phyloP scores from a whole-genome alignment of 768 basidiomycete species.

The Mycena floridula region DNA sequence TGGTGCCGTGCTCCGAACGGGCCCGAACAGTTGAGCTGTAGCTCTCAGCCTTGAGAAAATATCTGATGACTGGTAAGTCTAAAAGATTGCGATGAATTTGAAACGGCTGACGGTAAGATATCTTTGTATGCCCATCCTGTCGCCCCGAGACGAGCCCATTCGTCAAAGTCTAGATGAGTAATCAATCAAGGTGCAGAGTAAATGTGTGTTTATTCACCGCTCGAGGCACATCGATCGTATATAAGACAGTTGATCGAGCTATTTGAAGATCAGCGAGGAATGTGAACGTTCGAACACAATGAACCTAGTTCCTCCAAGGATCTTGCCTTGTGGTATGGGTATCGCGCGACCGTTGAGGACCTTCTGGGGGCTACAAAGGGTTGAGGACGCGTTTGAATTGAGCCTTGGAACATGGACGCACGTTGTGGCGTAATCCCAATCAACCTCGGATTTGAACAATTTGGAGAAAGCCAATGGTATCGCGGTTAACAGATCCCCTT shows the following conservation, averaged over 20 bases:
- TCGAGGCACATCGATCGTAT: slow-evolving; percentile 12
- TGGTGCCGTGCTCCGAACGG: not conserved
- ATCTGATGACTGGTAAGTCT: not conserved
- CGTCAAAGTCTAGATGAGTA: slow-evolving; percentile 10
- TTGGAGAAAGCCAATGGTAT: slow-evolving; percentile 11
- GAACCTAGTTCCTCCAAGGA: slow-evolving; percentile 9
- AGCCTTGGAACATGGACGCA: not conserved
- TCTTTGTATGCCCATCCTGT: slow-evolving; percentile 11
- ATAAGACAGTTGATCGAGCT: slow-evolving; percentile 13
- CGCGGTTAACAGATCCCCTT: slow-evolving; percentile 6
- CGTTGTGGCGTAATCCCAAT: slow-evolving; percentile 13
- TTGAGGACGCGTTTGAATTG: not conserved
- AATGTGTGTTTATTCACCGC: slow-evolving; percentile 4
- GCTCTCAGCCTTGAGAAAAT: not conserved
- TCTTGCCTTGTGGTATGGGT: slow-evolving; percentile 7
- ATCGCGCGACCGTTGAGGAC: not conserved
- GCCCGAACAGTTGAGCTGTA: too few relatives aligned
- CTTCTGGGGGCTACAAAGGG: slow-evolving; percentile 3
- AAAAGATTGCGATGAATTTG: not conserved
- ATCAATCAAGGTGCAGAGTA: not conserved
- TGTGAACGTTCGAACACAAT: too few relatives aligned
- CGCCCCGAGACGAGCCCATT: slow-evolving; percentile 14
- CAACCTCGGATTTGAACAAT: slow-evolving; percentile 7
- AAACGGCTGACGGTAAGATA: slow-evolving; percentile 9
- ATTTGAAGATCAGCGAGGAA: too few relatives aligned